These are phyloP conservation scores for Polysphondylium violaceum DNA, from an alignment of 78 protist species.

Conservation along the genomic window DNA sequence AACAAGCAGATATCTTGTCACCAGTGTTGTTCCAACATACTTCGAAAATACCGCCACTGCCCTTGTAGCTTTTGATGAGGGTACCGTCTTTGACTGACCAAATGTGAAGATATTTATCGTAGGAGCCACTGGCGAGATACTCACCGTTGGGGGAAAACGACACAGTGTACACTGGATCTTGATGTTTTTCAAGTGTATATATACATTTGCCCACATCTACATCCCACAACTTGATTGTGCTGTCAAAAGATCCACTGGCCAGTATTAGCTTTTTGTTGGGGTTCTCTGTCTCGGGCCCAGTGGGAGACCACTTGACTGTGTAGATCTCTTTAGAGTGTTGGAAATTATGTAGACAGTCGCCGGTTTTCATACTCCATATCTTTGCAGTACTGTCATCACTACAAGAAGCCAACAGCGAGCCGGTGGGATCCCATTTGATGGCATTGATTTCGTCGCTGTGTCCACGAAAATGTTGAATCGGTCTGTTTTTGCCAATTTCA, in stretches of 20 bases:
- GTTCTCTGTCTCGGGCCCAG: constrained; percentile 78
- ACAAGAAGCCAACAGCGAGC: constrained; percentile 94
- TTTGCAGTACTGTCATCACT: constrained; percentile 96
- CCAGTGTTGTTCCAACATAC: constrained; percentile 91
- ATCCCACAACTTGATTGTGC: constrained; percentile 89
- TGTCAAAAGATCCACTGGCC: constrained; percentile 90
- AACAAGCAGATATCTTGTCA: constrained; percentile 77
- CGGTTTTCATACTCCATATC: constrained; percentile 80
- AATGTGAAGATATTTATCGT: constrained; percentile 80
- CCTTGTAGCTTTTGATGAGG: constrained; percentile 69
- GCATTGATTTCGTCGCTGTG: constrained; percentile 95
- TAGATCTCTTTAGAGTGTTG: constrained; percentile 91
- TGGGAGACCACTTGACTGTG: constrained; percentile 88
- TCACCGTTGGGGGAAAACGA: constrained; percentile 91
- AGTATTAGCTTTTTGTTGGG: constrained; percentile 72
- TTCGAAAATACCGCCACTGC: constrained; percentile 92
- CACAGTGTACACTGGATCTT: constrained; percentile 91
- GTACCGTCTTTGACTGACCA: constrained; percentile 90
- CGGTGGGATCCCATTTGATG: constrained; percentile 94
- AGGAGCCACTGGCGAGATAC: constrained; percentile 91
- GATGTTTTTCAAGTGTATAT: constrained; percentile 67
- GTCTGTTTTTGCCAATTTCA: constrained; percentile 86
- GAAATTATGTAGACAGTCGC: constrained; percentile 52
- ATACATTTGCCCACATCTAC: constrained; percentile 66
- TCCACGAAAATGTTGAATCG: constrained; percentile 84